Evolutionary conservation across 2,329 filamentous ascomycete genomes (phyloP), one percentile per base, ranked within the genome.

Genomic region (Scedosporium apiospermum): DNA sequence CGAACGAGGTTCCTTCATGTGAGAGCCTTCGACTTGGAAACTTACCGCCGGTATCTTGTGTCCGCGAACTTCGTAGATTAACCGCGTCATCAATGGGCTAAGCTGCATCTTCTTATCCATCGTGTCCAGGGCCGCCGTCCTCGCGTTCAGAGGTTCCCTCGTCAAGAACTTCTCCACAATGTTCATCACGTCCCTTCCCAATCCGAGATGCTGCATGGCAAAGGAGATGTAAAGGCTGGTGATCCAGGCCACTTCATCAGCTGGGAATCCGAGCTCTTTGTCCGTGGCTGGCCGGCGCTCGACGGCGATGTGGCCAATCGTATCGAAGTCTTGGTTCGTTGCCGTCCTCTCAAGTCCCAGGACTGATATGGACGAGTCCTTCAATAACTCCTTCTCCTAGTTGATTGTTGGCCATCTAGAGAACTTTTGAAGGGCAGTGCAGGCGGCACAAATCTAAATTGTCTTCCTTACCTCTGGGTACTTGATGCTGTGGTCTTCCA

Each of bases 271-370:
- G 44, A 76, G 68, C 57, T 68, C 62, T 42, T 60, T 62, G 62
- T 76, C 70, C 12, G 71, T 67, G 2, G 71, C 68, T 2, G 71
- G 66, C 21, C 71, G 70, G 18, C 69, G 58, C 53, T 76, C 73
- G 3, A 78, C 68, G 6, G 72, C 73, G 18, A 76, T 69, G 67
- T 78, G 76, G 10, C 77, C 76, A 58, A 78, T 69, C n/a, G 77
- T 75, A 4, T 68, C 62, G 66, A 77, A 77, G 30, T 63, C 57
- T 16, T 61, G 64, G 16, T 63, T 63, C 18, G 71, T 74, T 27
- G 75, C 71, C 14, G 69, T 66, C 42, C 73, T 66, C 30, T 66
- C 65, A 1, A 67, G 63, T 3, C 68, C 68, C 58, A 69, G 69
- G 57, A 75, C 44, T 21, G 68, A 67, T 5, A 64, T 58, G 41